phyloP scores from a whole-genome alignment of 192 early-diverging fungal species.

The Endogone sp. region DNA sequence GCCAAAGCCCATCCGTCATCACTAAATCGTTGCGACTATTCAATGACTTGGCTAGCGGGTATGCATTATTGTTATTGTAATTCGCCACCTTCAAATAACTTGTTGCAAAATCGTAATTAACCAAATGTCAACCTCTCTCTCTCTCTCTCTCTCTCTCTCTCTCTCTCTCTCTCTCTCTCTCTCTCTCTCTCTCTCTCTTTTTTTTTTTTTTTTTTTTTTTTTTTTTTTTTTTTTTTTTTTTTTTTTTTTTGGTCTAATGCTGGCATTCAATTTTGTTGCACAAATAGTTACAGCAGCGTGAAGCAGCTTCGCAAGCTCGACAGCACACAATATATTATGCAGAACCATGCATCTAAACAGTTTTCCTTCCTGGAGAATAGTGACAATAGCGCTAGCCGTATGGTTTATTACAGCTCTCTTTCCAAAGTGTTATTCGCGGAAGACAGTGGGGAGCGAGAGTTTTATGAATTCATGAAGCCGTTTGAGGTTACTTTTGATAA shows the following conservation, averaged over 20 bases:
- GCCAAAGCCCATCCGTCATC: conserved; percentile 47
- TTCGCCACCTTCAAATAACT: no score
- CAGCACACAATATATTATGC: conserved; percentile 59
- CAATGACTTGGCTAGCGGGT: conserved; percentile 65
- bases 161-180: no score
- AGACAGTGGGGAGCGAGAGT: conserved; percentile 53
- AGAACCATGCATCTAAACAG: conserved; percentile 67
- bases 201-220: conserved; percentile 8
- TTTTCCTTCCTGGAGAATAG: conserved; percentile 66
- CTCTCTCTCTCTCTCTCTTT: no score
- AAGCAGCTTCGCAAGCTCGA: conserved; percentile 77
- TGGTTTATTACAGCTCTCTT: conserved; percentile 76
- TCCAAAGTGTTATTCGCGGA: conserved; percentile 73
- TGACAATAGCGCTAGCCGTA: conserved; percentile 56
- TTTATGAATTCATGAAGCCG: conserved; percentile 70
- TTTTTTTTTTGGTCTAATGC: no score
- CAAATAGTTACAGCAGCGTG: conserved; percentile 63
- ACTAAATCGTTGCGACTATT: conserved; percentile 67
- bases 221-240: conserved; percentile 2
- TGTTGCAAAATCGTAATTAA: no score
- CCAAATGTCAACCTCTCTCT: no score
- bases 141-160: no score
- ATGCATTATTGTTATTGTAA: not conserved
- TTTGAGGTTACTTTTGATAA: conserved; percentile 54
- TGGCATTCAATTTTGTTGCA: not conserved